Base-by-base conservation (phyloP, 1,284 basidiomycete species). In the Amylostereum chailletii region DNA sequence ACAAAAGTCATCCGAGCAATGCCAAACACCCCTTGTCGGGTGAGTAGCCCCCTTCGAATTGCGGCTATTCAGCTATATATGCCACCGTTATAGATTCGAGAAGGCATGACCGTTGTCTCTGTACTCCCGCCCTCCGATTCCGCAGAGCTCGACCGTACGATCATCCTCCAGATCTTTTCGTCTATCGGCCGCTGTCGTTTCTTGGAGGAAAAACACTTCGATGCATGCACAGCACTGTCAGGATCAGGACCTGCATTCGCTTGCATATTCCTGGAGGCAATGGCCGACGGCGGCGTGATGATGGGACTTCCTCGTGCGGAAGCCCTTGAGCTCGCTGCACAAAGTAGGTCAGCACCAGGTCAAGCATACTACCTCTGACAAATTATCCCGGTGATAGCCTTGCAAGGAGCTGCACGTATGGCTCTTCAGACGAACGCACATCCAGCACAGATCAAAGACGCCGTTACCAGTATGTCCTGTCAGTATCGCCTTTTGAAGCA, bases 241-340 rank as follows among this genome's bases (percentile, higher is more conserved):
- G 96, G 94, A 1, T 93, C 91, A 6, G 96, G 96, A 0, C 96
- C 96, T 33, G 96, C 96, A 0, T 99, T 99, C 66, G 93, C 92
- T 1, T 94, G 92, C 57, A 85, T 99, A 44, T 94, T 99, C 60
- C 75, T 99, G 53, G 96, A 99, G 67, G 95, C 96, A 0, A 97
- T 99, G 94, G 88, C 93, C 2, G 96, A 99, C 67, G 96, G 96
- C 34, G 96, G 93, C 33, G 96, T 99, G 41, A 99, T 99, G 96
- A 99, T 99, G 96, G 96, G 96, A 31, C 72, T 99, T 43, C 96
- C 96, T 2, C 76, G 96, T 53, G 79, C 84, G 0, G 95, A 98
- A 66, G 94, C 96, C 3, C 68, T 98, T 37, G 96, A 99, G 64
- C 71, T 99, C 47, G 95, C 96, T 42, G 87, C 95, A 45, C 96